Conservation (phyloP, 2,329 filamentous ascomycete species). For the Trichoderma harzianum region DNA sequence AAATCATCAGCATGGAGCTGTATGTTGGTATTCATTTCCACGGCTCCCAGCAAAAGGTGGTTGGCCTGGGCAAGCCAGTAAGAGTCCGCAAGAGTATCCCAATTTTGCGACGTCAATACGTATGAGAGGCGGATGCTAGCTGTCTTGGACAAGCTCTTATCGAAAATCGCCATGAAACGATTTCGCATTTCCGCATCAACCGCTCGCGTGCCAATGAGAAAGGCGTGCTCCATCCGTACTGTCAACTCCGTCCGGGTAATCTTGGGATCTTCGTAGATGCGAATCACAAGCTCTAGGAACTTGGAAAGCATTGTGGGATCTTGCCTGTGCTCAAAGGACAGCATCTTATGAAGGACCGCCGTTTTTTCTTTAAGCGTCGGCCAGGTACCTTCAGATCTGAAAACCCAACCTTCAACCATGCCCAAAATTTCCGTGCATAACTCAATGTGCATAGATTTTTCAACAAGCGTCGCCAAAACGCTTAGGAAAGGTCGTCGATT, state of each 20-base stretch:
- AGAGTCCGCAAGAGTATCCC: constrained; percentile 90
- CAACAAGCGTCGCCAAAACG: constrained; percentile 88
- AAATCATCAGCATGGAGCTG: constrained; percentile 84
- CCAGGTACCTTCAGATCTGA: constrained; percentile 90
- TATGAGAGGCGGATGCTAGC: constrained; percentile 86
- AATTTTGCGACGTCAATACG: constrained; percentile 88
- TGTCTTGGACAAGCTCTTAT: constrained; percentile 88
- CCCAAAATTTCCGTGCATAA: constrained; percentile 90
- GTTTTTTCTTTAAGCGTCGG: constrained; percentile 98
- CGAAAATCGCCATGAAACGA: constrained; percentile 93
- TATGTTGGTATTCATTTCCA: constrained; percentile 78
- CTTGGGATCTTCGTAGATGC: constrained; percentile 96
- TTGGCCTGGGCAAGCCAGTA: constrained; percentile 97
- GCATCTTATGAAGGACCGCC: constrained; percentile 98
- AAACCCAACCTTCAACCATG: constrained; percentile 96
- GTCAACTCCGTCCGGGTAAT: constrained; percentile 93
- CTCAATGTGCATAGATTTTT: constrained; percentile 83
- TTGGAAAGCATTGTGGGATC: constrained; percentile 85
- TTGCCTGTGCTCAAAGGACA: constrained; percentile 82
- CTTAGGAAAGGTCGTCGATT: constrained; percentile 90
- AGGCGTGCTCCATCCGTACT: constrained; percentile 95
- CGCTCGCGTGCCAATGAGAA: constrained; percentile 89
- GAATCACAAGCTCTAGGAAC: constrained; percentile 92
- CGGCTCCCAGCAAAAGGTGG: constrained; percentile 84
- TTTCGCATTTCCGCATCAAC: constrained; percentile 96